Base-by-base conservation (phyloP, 2,329 filamentous ascomycete genomes). In the Aspergillus sp. region DNA sequence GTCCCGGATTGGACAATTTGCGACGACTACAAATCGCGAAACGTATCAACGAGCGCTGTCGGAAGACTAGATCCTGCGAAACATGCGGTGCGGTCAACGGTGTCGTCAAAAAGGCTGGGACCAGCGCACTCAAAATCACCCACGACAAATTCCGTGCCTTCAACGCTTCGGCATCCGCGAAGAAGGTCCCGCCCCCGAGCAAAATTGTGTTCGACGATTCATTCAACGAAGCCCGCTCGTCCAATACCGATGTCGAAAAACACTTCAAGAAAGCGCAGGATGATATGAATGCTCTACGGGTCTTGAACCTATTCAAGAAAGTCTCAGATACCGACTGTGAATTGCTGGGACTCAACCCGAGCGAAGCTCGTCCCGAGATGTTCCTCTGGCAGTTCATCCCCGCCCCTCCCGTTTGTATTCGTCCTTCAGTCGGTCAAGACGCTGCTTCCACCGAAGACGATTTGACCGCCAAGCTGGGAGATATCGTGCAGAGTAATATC, bases 371-470 rank as follows among this genome's bases (percentile, higher is more conserved):
- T 15, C 93, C 93, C 0, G 93, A 98, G 65, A 95, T 95, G 83
- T 94, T 97, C 66, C 82, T 98, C 41, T 98, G 93, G 93, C 90
- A 95, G 63, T 95, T 90, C 61, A 79, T 98, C 32, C 93, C 93
- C 1, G 91, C 91, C 0, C 91, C 93, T 1, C 93, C 93, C 0
- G 88, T 97, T 5, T 94, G 89, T 57, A 95, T 98, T 60, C 81
- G 93, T 50, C 93, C 93, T 0, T 96, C 90, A 0, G 93, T 98
- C 15, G 86, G 86, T 25, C 93, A 97, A 67, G 93, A 97, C 54
- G 88, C 83, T 51, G 87, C 90, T 3, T 96, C 88, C 55, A 98
- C 88, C 17, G 93, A 98, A 67, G 93, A 98, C 63, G 93, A 98
- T 60, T 80, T 98, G 52, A 98, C 93, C 0, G 90, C 91, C 46